Evolutionary conservation across 352 stramenopile species (phyloP).

Genomic region (Globisporangium echinulatum): DNA sequence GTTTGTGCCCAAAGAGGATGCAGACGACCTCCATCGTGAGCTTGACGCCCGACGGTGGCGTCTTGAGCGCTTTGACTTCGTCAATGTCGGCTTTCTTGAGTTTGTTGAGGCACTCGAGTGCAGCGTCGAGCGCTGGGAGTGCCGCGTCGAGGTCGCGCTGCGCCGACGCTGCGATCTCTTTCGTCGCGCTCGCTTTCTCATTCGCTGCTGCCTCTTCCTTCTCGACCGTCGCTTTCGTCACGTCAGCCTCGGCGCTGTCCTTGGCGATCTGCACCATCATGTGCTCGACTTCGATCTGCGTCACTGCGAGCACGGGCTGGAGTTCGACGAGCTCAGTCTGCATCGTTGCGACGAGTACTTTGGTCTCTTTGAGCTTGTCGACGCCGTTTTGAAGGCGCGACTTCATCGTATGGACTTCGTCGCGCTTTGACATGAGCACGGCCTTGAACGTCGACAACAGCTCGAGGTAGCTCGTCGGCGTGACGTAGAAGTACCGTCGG

Average conservation of each 20-base stretch:
- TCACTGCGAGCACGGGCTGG: slow-evolving; percentile 69
- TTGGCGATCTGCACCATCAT: slow-evolving; percentile 90
- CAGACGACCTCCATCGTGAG: slow-evolving; percentile 91
- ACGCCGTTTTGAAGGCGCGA: slow-evolving; percentile 78
- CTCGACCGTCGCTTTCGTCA: slow-evolving; percentile 79
- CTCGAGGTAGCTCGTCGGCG: slow-evolving; percentile 90
- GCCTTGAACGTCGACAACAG: slow-evolving; percentile 89
- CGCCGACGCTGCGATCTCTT: slow-evolving; percentile 88
- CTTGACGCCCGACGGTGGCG: slow-evolving; percentile 85
- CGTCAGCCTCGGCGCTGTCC: slow-evolving; percentile 87
- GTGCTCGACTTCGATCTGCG: slow-evolving; percentile 79
- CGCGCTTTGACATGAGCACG: slow-evolving; percentile 84
- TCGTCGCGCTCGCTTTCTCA: slow-evolving; percentile 79
- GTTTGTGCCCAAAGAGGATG: slow-evolving; percentile 89
- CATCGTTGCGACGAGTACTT: slow-evolving; percentile 77
- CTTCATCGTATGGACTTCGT: slow-evolving; percentile 87
- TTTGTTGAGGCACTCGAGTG: slow-evolving; percentile 85
- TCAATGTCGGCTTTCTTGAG: slow-evolving; percentile 91
- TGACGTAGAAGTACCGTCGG: slow-evolving; percentile 90
- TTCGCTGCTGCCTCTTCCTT: slow-evolving; percentile 86
- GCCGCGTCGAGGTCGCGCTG: slow-evolving; percentile 86
- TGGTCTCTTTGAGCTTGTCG: slow-evolving; percentile 83
- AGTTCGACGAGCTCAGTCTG: slow-evolving; percentile 79
- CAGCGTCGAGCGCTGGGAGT: slow-evolving; percentile 79
- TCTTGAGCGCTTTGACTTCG: slow-evolving; percentile 90